Conservation (phyloP, 2,329 filamentous ascomycete species). For the Talaromyces pinophilus region DNA sequence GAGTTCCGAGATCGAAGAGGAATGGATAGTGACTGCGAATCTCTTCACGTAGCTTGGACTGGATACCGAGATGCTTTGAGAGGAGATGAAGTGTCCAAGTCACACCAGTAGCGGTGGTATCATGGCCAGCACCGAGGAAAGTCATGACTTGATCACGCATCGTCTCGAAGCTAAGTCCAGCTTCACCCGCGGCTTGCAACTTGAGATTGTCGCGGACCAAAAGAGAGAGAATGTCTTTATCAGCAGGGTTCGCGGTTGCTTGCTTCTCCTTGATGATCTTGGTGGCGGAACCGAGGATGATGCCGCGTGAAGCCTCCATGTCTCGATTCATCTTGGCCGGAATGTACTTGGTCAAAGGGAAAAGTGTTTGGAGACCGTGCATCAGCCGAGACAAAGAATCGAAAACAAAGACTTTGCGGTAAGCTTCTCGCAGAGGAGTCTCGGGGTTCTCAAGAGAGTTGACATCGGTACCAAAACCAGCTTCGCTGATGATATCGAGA, state of each 20-base stretch:
- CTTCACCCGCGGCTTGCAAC: conserved; percentile 40
- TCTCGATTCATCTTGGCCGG: conserved; percentile 45
- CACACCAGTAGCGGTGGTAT: conserved; percentile 49
- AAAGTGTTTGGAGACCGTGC: conserved; percentile 48
- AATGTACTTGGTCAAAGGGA: conserved; percentile 43
- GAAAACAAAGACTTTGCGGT: conserved; percentile 48
- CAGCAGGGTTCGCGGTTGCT: conserved; percentile 34
- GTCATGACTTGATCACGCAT: conserved; percentile 44
- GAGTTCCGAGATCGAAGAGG: conserved; percentile 40
- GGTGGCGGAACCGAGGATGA: conserved; percentile 40
- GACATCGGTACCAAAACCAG: conserved; percentile 47
- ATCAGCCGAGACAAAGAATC: conserved; percentile 40
- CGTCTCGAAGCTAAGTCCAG: conserved; percentile 41
- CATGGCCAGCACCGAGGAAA: conserved; percentile 48
- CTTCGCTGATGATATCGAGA: conserved; percentile 48
- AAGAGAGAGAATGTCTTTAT: conserved; percentile 46
- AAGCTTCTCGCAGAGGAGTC: conserved; percentile 43
- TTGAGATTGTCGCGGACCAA: conserved; percentile 47
- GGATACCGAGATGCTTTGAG: conserved; percentile 42
- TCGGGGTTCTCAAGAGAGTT: conserved; percentile 43
- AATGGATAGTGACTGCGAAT: conserved; percentile 41
- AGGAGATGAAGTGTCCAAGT: conserved; percentile 49
- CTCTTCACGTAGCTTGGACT: conserved; percentile 45
- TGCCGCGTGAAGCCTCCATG: conserved; percentile 37
- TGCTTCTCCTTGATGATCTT: conserved; percentile 41